A percentile compares a stretch with the other conserved stretches of the same genome.
Evolutionary conservation across 257 asterid genomes (phyloP).

Genomic region (Paraleonurus japonicus): DNA sequence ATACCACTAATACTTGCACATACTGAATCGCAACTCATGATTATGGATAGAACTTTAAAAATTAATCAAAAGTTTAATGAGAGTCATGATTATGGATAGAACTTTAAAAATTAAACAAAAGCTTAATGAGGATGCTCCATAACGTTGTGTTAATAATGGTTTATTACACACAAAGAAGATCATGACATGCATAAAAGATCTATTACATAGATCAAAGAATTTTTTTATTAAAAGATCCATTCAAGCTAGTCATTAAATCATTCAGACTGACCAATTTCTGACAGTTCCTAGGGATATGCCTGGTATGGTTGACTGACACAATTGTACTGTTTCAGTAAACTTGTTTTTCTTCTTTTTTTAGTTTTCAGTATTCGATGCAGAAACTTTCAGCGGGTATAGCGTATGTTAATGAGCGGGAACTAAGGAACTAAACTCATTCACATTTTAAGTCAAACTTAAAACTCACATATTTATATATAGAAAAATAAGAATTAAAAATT

Average conservation of each 20-base stretch:
- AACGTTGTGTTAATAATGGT: not conserved
- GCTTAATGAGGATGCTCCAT: conserved; percentile 12
- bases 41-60: not conserved
- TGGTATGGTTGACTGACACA: not conserved
- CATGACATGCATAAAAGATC: not conserved
- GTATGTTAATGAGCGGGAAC: not conserved
- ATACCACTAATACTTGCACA: not conserved
- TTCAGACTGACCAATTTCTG: not conserved
- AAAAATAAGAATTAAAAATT: not conserved
- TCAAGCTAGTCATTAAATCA: conserved; percentile 6
- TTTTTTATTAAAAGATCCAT: not conserved
- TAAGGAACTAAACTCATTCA: not conserved
- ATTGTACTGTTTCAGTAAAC: not conserved
- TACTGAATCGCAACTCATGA: not conserved
- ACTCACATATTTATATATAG: not conserved
- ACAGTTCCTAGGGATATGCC: conserved; percentile 1
- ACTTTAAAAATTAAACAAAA: not conserved
- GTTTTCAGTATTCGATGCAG: not conserved
- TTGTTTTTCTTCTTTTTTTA: not conserved
- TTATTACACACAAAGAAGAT: not conserved
- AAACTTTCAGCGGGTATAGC: not conserved
- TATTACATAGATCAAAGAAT: not conserved
- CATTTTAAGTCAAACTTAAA: not conserved
- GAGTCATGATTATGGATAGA: not conserved
- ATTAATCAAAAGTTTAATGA: not conserved